Conservation (phyloP, 495 filamentous ascomycete species). For the Echria macrotheca region DNA sequence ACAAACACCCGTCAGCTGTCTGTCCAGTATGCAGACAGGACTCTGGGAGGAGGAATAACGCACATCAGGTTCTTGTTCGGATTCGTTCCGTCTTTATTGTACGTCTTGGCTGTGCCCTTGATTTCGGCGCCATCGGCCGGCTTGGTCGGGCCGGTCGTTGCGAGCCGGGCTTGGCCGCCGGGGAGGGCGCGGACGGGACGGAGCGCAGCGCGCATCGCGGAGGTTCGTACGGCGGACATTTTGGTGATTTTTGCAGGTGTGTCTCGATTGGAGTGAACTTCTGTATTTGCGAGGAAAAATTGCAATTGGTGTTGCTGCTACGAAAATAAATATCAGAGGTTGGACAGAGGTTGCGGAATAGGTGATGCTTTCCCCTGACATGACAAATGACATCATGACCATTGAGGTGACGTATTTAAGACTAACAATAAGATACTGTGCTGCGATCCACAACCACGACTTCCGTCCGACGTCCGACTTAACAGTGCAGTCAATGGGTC, state of each 20-base stretch:
- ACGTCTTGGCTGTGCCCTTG: conserved; percentile 6
- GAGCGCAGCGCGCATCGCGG: conserved; percentile 1
- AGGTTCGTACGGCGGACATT: conserved; percentile 2
- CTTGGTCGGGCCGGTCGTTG: neutral
- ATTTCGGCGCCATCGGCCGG: neutral
- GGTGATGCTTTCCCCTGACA: neutral
- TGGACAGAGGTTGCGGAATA: neutral
- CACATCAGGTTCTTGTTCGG: conserved; percentile 25
- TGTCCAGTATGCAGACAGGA: neutral
- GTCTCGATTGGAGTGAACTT: neutral
- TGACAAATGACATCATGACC: neutral
- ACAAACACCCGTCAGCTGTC: neutral
- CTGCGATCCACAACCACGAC: no score
- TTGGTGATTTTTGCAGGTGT: neutral
- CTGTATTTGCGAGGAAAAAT: neutral
- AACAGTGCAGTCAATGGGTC: no score
- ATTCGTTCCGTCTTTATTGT: conserved; percentile 15
- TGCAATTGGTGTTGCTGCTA: no score
- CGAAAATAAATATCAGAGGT: no score
- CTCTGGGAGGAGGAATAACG: neutral
- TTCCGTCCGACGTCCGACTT: no score
- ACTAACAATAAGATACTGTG: no score
- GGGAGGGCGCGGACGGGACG: neutral
- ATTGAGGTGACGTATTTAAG: no score
- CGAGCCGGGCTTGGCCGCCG: neutral